phyloP scores from a whole-genome alignment of 495 filamentous ascomycete genomes.

The Neurospora intermedia region DNA sequence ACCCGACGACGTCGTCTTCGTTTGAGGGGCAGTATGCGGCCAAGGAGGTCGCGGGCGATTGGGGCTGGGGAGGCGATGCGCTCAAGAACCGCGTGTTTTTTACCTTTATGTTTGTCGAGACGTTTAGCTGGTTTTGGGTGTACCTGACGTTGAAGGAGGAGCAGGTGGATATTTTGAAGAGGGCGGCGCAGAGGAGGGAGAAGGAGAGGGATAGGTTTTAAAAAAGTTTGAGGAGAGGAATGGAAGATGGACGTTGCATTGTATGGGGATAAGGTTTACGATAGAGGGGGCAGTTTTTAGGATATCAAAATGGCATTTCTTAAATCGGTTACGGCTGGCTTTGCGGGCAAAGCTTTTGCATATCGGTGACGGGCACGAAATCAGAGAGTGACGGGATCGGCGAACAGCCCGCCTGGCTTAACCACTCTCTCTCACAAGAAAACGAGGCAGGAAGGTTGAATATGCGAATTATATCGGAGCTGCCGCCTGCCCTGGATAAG shows the following conservation, averaged over 20 bases:
- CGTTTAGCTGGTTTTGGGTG: constrained; percentile 82
- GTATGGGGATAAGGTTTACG: background rate
- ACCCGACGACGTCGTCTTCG: constrained; percentile 15
- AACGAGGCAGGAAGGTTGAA: background rate
- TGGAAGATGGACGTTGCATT: background rate
- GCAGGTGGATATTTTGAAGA: constrained; percentile 24
- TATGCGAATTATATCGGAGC: background rate
- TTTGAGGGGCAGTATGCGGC: background rate
- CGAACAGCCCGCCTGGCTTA: background rate
- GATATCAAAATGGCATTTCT: background rate
- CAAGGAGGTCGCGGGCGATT: background rate
- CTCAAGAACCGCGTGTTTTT: constrained; percentile 75
- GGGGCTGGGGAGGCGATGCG: constrained; percentile 39
- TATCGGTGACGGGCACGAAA: too few relatives aligned
- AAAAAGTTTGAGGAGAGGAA: background rate
- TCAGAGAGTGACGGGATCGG: too few relatives aligned
- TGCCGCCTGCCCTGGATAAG: background rate
- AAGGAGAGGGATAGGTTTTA: constrained; percentile 9
- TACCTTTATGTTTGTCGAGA: constrained; percentile 74
- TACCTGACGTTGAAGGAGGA: constrained; percentile 45
- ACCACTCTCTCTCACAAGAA: too few relatives aligned
- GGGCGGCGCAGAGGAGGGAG: constrained; percentile 15
- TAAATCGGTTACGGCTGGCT: background rate
- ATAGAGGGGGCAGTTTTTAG: background rate
- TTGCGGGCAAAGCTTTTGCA: too few relatives aligned